These are phyloP conservation scores for Chalaropsis ovoidea DNA, from an alignment of 2,329 filamentous ascomycete species.

Conservation along the genomic window DNA sequence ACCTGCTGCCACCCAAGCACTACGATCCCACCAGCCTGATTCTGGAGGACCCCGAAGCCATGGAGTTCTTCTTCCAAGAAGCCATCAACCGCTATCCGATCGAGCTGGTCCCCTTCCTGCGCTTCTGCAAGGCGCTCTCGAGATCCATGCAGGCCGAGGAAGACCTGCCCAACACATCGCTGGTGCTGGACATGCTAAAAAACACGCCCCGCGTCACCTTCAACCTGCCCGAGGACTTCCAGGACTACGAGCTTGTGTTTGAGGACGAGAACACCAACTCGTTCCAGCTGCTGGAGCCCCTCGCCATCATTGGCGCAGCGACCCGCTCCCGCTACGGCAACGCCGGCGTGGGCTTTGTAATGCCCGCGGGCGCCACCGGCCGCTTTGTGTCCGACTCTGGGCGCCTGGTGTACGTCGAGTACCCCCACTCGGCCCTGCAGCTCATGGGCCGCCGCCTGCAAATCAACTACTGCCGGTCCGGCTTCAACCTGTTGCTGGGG, in stretches of 20 bases:
- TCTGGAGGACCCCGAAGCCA: constrained; percentile 45
- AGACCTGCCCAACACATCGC: constrained; percentile 18
- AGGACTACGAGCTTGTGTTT: constrained; percentile 63
- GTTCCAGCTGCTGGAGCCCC: constrained; percentile 55
- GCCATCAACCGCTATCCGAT: constrained; percentile 30
- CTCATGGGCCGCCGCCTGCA: constrained; percentile 69
- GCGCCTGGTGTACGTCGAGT: constrained; percentile 65
- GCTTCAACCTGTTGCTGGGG: constrained; percentile 44
- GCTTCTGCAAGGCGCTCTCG: constrained; percentile 33
- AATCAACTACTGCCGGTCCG: constrained; percentile 51
- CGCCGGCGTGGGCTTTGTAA: constrained; percentile 46
- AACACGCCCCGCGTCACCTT: constrained; percentile 68
- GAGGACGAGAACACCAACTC: constrained; percentile 80
- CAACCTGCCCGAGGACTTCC: constrained; percentile 59
- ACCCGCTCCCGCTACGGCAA: constrained; percentile 25
- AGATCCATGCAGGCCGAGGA: constrained; percentile 29
- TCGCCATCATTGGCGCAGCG: constrained; percentile 49
- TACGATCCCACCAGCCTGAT: constrained; percentile 35
- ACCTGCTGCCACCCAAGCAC: constrained; percentile 24
- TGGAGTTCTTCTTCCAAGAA: constrained; percentile 31
- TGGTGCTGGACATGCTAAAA: constrained; percentile 55
- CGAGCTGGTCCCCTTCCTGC: constrained; percentile 35
- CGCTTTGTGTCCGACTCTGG: constrained; percentile 68
- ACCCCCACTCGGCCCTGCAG: constrained; percentile 67
- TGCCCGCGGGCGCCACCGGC: constrained; percentile 56